Evolutionary conservation across 768 basidiomycete species (phyloP).

Genomic region (Boletus rubescentipes): DNA sequence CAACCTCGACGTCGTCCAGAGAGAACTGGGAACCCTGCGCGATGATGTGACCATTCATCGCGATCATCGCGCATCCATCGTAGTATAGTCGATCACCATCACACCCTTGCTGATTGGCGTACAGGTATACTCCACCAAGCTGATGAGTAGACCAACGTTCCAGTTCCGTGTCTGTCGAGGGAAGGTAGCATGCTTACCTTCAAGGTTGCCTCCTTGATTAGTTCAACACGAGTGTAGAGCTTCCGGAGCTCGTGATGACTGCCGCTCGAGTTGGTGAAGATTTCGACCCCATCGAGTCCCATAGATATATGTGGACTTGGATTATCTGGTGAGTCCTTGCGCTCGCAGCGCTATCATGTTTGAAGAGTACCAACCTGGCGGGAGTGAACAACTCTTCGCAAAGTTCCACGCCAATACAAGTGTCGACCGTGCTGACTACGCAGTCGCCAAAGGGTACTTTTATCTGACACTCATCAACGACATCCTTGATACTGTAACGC

Average conservation of each 20-base stretch:
- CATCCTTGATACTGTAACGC: not conserved
- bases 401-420: constrained; percentile 94
- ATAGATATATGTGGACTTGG: constrained; percentile 92
- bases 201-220: constrained; percentile 95
- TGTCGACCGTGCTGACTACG: constrained; percentile 89
- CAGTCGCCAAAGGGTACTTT: constrained; percentile 97
- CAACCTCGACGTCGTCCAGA: constrained; percentile 91
- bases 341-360: no score
- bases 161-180: not conserved
- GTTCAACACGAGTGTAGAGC: constrained; percentile 83
- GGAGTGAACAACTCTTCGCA: constrained; percentile 99
- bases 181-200: constrained; percentile 54
- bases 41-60: constrained; percentile 86
- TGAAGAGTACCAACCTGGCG: constrained; percentile 57
- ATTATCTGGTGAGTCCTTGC: not conserved
- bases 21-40: constrained; percentile 99
- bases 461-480: constrained; percentile 41
- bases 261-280: constrained; percentile 98
- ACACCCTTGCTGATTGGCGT: constrained; percentile 98
- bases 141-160: constrained; percentile 28
- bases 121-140: constrained; percentile 96
- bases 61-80: constrained; percentile 96
- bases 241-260: constrained; percentile 99
- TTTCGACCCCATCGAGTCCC: constrained; percentile 98
- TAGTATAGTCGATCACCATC: constrained; percentile 98